Conservation (phyloP, 352 stramenopile species). For the Pythium monospermum region DNA sequence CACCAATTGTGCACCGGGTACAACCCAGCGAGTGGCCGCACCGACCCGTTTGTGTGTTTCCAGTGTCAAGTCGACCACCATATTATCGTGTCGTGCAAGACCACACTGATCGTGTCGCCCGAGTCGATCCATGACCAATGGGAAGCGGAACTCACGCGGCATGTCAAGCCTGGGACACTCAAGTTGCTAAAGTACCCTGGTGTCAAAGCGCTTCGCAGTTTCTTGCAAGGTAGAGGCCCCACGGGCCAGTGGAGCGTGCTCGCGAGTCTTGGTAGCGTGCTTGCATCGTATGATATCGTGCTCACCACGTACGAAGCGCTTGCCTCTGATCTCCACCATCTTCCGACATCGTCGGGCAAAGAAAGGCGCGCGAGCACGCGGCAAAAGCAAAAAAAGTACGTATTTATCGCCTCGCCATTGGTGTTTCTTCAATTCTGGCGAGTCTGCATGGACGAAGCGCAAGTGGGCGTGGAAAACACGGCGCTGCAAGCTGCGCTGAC, state of each 20-base stretch:
- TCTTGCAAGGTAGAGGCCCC: constrained; percentile 26
- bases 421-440: constrained; percentile 85
- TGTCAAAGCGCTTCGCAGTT: constrained; percentile 38
- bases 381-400: constrained; percentile 68
- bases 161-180: constrained; percentile 52
- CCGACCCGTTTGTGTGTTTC: constrained; percentile 51
- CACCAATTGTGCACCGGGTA: constrained; percentile 56
- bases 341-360: constrained; percentile 31
- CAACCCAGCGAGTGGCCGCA: background rate
- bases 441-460: constrained; percentile 91
- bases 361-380: constrained; percentile 55
- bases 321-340: constrained; percentile 73
- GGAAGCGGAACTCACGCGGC: constrained; percentile 79
- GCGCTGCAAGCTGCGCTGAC: constrained; percentile 77
- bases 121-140: constrained; percentile 90
- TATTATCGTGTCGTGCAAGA: constrained; percentile 41
- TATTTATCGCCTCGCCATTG: constrained; percentile 85
- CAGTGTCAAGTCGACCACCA: constrained; percentile 44
- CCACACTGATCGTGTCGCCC: constrained; percentile 92
- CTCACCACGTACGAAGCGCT: constrained; percentile 90
- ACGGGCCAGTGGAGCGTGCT: constrained; percentile 53
- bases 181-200: constrained; percentile 54
- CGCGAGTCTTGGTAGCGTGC: constrained; percentile 27
- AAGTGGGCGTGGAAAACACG: constrained; percentile 83
- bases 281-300: constrained; percentile 87